Percentiles rank a stretch among this genome's conserved stretches.
phyloP scores from a whole-genome alignment of 2,329 filamentous ascomycete genomes.

The Chrysoporthe austroafricana region DNA sequence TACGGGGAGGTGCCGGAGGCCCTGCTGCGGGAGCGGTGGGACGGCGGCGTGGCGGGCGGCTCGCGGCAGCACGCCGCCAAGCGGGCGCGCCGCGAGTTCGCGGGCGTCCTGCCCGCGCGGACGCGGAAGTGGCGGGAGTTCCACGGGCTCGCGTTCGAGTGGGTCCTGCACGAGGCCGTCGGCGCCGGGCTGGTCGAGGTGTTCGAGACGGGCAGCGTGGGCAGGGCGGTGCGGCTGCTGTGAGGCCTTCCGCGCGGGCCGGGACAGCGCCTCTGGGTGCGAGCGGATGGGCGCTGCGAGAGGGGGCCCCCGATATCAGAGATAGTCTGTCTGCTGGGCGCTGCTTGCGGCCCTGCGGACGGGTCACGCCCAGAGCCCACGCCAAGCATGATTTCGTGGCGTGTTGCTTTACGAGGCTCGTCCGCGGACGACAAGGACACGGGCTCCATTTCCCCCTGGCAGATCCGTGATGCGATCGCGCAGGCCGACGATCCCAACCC shows the following conservation, averaged over 20 bases:
- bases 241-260: conserved; percentile 28
- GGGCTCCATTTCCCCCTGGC: not conserved
- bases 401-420: not conserved
- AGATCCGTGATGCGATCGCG: not conserved
- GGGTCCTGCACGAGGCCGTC: conserved; percentile 72
- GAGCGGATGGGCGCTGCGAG: too few relatives aligned
- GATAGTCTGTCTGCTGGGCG: too few relatives aligned
- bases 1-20: conserved; percentile 67
- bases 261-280: too few relatives aligned
- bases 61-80: conserved; percentile 51
- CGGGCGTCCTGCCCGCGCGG: conserved; percentile 60
- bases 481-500: not conserved
- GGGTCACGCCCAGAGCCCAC: not conserved
- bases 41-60: conserved; percentile 62
- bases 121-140: conserved; percentile 74
- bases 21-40: conserved; percentile 69
- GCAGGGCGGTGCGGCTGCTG: conserved; percentile 60
- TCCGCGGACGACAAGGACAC: not conserved
- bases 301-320: too few relatives aligned
- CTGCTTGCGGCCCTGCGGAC: too few relatives aligned
- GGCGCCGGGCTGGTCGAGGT: conserved; percentile 72
- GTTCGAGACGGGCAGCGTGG: conserved; percentile 77
- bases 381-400: not conserved
- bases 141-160: conserved; percentile 70
- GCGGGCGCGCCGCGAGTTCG: conserved; percentile 58